Evolutionary conservation across 2,329 filamentous ascomycete genomes (phyloP), one percentile per base, ranked within the genome.

Genomic region (Apiospora sp.): DNA sequence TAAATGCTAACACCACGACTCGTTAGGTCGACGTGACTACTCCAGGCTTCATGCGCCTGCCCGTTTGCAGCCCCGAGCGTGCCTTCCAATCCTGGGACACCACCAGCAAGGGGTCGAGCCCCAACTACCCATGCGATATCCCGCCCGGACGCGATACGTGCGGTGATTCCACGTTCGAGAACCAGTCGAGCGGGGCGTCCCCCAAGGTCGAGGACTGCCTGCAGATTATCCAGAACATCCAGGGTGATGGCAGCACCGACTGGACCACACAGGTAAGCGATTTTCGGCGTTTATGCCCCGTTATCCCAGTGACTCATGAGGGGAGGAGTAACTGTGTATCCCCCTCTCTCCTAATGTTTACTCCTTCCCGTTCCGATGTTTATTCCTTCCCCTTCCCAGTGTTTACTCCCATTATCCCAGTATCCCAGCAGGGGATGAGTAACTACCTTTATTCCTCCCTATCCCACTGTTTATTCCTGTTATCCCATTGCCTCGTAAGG

Each of bases 11-110:
- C 34, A 7, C 34, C 34, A n/a, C n/a, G 34, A 37, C 5, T 37
- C 37, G 37, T 3, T 37, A 37, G 24, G 41, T 72, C 43, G 79
- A 83, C 71, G 71, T 84, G 54, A 82, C 79, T 7, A 81, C 79
- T 0, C 79, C 82, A 0, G 83, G 83, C 1, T 80, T 80, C 72
- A 77, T 84, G 54, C 78, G 76, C 10, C 77, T 85, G 1, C 83
- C 83, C 49, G 81, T 85, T 22, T 85, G 83, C 77, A 80, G 77
- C 70, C 73, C 79, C 43, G 77, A 80, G 12, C 74, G 75, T 7
- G 84, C 83, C 16, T 80, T 71, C 49, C 72, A 77, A 72, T 76
- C 78, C 34, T 85, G 82, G 82, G 69, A 80, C 6, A 76, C 75
- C 22, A 41, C 72, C 69, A 74, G 71, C 7, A 73, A 74, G 58